Evolutionary conservation across 345 rosid genomes (phyloP).

Genomic region (Rhodamnia argentea): DNA sequence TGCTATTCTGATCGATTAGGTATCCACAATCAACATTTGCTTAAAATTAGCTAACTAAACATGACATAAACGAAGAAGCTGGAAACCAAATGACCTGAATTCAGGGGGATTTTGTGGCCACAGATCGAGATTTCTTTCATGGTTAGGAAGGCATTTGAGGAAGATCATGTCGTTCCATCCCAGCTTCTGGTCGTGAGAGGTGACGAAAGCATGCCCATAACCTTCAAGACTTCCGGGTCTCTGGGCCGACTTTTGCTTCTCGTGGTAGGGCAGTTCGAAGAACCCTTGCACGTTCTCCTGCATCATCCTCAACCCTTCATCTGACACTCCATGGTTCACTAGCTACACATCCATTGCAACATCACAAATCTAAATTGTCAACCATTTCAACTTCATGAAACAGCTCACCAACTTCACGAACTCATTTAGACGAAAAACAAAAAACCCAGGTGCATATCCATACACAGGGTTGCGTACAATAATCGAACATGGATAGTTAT

Average conservation of each 20-base stretch:
- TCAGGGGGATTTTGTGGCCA: slow-evolving; percentile 13
- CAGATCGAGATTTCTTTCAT: slow-evolving; percentile 5
- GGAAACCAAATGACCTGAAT: not conserved
- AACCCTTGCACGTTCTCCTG: slow-evolving; percentile 2
- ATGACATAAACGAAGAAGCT: not conserved
- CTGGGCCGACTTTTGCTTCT: slow-evolving; percentile 10
- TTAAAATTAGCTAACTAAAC: not conserved
- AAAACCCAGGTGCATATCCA: not conserved
- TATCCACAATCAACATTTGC: not conserved
- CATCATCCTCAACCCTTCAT: not conserved
- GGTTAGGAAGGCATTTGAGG: slow-evolving; percentile 10
- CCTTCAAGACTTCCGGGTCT: slow-evolving; percentile 18
- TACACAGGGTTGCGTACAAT: too few species aligned
- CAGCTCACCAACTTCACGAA: not conserved
- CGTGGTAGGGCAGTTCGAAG: slow-evolving; percentile 6
- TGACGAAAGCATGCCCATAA: slow-evolving; percentile 21
- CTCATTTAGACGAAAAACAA: not conserved
- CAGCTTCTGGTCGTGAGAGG: slow-evolving; percentile 16
- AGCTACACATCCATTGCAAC: not conserved
- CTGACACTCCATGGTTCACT: slow-evolving; percentile 2
- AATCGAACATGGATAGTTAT: too few species aligned
- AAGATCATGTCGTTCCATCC: slow-evolving; percentile 21
- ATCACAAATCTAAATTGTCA: not conserved
- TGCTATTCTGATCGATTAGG: not conserved
- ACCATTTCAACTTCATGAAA: not conserved